Base-by-base conservation (phyloP, 768 basidiomycete genomes). In the Rhizopogon sp. region DNA sequence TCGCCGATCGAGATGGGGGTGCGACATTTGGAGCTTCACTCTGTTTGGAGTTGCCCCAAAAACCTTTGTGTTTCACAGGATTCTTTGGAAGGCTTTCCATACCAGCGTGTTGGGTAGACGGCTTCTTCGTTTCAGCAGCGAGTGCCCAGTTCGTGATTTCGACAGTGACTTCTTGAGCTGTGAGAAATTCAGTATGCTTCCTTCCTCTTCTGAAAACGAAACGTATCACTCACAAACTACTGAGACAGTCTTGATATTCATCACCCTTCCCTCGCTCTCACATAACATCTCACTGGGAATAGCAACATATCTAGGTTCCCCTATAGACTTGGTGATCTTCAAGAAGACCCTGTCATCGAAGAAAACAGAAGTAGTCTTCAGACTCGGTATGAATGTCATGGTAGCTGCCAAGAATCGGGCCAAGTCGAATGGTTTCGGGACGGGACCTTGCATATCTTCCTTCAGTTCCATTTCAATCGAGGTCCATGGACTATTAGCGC, bases 131-230 rank as follows among this genome's bases (percentile, higher is more conserved):
- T 20, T 85, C 84, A 3, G 81, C 80, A 16, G 76, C 73, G 66
- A 88, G 88, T 4, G 88, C 83, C 80, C 82, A 84, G 62, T 81
- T 77, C 72, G 89, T 84, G n/a, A 93, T 81, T 52, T 86, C 82
- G 0, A 90, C 89, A 52, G 79, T 80, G 56, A 98, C 90, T 51
- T 82, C 76, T 28, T 95, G 75, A 11, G 85, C 88, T 85, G 43
- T 28, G 53, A 11, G 28, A 56, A 31, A 25, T n/a, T 53, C 20
- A 56, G 40, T 43, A 28, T 46, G 29, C 25, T 25, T 25, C 25
- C 29, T 11, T 29, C 16, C n/a, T 11, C 11, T 4, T n/a, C 11
- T 11, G 6, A 46, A 31, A 31, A 46, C 13, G 9, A 6, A 7
- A 31, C n/a, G 10, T 31, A n/a, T 11, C 31, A 46, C 45, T 11